Conservation (phyloP, 2,329 filamentous ascomycete genomes). For the Aspergillus vadensis region DNA sequence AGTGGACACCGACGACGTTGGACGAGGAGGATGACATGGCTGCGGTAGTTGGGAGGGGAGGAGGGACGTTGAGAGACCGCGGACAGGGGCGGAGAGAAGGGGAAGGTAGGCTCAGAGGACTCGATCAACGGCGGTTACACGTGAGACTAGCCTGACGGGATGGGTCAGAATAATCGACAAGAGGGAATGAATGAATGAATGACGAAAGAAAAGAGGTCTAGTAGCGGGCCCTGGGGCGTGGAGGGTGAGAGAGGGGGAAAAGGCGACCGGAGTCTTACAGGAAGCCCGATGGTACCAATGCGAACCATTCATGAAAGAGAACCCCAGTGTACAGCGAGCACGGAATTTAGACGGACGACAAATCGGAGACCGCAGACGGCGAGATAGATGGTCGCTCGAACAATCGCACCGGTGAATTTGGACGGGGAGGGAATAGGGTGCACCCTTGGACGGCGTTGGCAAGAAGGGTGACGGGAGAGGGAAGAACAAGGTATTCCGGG, state of each 20-base stretch:
- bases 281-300: constrained; percentile 18
- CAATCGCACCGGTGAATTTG: constrained; percentile 13
- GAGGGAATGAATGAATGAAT: background rate
- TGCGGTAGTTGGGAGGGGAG: constrained; percentile 10
- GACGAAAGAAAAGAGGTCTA: background rate
- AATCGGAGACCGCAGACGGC: constrained; percentile 7
- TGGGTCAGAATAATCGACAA: constrained; percentile 14
- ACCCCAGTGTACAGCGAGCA: constrained; percentile 2
- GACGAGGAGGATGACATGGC: constrained; percentile 83
- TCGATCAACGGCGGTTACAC: constrained; percentile 21
- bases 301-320: constrained; percentile 24
- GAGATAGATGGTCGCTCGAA: constrained; percentile 9
- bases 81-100: constrained; percentile 16
- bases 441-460: constrained; percentile 8
- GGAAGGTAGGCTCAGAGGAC: constrained; percentile 13
- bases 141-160: constrained; percentile 20
- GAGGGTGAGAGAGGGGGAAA: background rate
- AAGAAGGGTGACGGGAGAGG: constrained; percentile 11
- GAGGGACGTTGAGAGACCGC: constrained; percentile 13
- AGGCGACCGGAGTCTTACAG: constrained; percentile 16
- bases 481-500: constrained; percentile 10
- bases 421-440: constrained; percentile 1
- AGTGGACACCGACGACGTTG: constrained; percentile 98
- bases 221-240: background rate
- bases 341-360: constrained; percentile 10